Conservation (phyloP, 1,139 yeast species). For the Zhuliangozyma blackwelliae region DNA sequence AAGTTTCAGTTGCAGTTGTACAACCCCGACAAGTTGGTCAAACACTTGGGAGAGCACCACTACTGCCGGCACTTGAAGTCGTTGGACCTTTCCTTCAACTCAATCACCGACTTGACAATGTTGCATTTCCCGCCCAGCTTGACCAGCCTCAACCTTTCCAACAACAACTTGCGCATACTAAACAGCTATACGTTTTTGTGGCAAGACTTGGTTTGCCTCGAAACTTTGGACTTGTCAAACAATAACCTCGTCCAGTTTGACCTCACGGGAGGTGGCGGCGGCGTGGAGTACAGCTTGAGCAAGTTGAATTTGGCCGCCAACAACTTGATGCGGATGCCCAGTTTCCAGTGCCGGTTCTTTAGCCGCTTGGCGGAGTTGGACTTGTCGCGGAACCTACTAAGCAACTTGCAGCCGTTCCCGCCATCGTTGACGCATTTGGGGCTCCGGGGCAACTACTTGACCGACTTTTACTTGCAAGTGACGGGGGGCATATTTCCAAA, state of each 20-base stretch:
- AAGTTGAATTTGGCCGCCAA: conserved; percentile 19
- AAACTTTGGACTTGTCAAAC: conserved; percentile 19
- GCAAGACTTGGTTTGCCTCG: conserved; percentile 10
- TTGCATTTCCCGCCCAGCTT: conserved; percentile 16
- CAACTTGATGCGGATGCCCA: conserved; percentile 10
- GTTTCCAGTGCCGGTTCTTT: conserved; percentile 9
- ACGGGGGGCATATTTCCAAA: conserved; percentile 11
- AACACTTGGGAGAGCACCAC: conserved; percentile 7
- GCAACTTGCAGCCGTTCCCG: conserved; percentile 14
- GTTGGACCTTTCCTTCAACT: conserved; percentile 22
- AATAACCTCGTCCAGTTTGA: conserved; percentile 14
- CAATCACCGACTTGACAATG: conserved; percentile 12
- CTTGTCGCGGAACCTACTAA: conserved; percentile 21
- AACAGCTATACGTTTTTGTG: conserved; percentile 11
- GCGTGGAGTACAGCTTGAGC: conserved; percentile 2
- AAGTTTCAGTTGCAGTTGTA: conserved; percentile 5
- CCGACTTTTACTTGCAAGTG: conserved; percentile 7
- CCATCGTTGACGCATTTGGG: conserved; percentile 11
- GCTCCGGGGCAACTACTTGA: conserved; percentile 19
- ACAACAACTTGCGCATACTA: conserved; percentile 16
- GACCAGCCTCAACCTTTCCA: conserved; percentile 19
- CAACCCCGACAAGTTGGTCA: conserved; percentile 6
- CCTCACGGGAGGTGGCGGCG: conserved; percentile 1
- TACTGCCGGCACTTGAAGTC: conserved; percentile 8
- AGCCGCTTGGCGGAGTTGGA: conserved; percentile 14